Percentiles rank a stretch among this genome's conserved stretches.
These are phyloP conservation scores for Alternaria triticina DNA, from an alignment of 2,329 filamentous ascomycete species.

Conservation along the genomic window DNA sequence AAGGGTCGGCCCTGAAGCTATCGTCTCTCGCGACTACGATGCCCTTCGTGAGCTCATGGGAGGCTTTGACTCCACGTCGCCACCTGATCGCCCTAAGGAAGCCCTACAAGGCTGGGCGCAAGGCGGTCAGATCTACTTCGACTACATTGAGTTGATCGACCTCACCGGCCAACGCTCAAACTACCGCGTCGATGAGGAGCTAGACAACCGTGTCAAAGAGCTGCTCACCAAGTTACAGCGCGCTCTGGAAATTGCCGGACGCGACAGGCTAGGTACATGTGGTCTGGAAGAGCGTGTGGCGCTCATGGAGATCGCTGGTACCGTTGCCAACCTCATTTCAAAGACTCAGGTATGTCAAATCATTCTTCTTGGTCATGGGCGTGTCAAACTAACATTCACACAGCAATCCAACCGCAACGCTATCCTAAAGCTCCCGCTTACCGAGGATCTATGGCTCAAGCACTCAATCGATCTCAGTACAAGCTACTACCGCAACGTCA, in stretches of 20 bases:
- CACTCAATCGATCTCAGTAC: slow-evolving; percentile 74
- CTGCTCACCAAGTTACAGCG: slow-evolving; percentile 46
- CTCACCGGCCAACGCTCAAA: slow-evolving; percentile 35
- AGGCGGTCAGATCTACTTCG: slow-evolving; percentile 80
- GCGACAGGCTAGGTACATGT: slow-evolving; percentile 49
- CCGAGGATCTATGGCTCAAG: slow-evolving; percentile 73
- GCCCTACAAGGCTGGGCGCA: slow-evolving; percentile 74
- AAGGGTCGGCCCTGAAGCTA: slow-evolving; percentile 78
- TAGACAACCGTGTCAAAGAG: slow-evolving; percentile 37
- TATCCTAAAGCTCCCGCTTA: slow-evolving; percentile 69
- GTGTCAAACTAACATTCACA: slow-evolving; percentile 39
- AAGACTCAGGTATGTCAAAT: slow-evolving; percentile 41
- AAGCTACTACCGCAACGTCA: slow-evolving; percentile 69
- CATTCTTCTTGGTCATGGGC: neutral
- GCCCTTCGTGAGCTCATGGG: slow-evolving; percentile 71
- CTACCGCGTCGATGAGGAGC: slow-evolving; percentile 40
- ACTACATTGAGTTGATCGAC: slow-evolving; percentile 62
- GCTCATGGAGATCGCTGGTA: slow-evolving; percentile 79
- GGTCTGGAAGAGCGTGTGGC: slow-evolving; percentile 68
- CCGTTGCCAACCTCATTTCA: slow-evolving; percentile 71
- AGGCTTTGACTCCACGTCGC: slow-evolving; percentile 64
- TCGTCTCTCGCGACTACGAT: slow-evolving; percentile 82
- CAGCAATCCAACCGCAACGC: slow-evolving; percentile 46
- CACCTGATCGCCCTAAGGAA: slow-evolving; percentile 23
- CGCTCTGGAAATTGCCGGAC: slow-evolving; percentile 47